Evolutionary conservation across 768 basidiomycete genomes (phyloP), one percentile per base, ranked within the genome.

Genomic region (Tricholoma furcatifolium): DNA sequence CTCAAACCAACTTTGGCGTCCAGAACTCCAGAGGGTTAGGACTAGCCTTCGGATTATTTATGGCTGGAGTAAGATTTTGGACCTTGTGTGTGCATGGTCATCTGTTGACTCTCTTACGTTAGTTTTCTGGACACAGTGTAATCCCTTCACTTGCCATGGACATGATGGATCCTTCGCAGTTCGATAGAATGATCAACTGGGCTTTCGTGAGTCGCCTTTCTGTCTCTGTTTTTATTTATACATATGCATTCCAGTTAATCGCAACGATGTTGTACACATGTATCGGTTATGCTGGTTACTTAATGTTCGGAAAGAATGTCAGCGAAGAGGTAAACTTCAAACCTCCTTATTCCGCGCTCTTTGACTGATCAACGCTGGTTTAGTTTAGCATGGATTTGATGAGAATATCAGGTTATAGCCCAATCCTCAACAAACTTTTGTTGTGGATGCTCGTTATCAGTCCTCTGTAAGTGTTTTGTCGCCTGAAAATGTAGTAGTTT

Each of bases 111-210:
- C 47, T 21, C 21, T 43, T 31, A 17, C 41, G 40, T 32, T 59
- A 93, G 84, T 95, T 96, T 62, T 84, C 92, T 2, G 94, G 94
- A 2, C 96, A 98, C 65, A 87, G 92, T 12, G 88, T 95, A 24
- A 88, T 98, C 44, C 95, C 95, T 17, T 91, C 88, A 18, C 69
- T 98, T 14, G 93, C 89, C 4, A 79, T 85, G 61, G 95, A 98
- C 68, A 97, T 98, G 95, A 65, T 68, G 18, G 83, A 93, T 58
- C 94, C 94, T 6, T 74, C 77, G 23, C 77, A 85, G 57, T 98
- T 95, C 66, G 81, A 88, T 66, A 69, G 67, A 47, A 92, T 94
- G 83, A 87, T 91, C 55, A 85, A 93, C 64, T 81, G 82, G 66
- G 91, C 95, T 31, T 98, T 95, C 65, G 87, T 91, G 60, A 70